Conservation (phyloP, 2,329 filamentous ascomycete genomes). For the Dothideomycetidae sp. region DNA sequence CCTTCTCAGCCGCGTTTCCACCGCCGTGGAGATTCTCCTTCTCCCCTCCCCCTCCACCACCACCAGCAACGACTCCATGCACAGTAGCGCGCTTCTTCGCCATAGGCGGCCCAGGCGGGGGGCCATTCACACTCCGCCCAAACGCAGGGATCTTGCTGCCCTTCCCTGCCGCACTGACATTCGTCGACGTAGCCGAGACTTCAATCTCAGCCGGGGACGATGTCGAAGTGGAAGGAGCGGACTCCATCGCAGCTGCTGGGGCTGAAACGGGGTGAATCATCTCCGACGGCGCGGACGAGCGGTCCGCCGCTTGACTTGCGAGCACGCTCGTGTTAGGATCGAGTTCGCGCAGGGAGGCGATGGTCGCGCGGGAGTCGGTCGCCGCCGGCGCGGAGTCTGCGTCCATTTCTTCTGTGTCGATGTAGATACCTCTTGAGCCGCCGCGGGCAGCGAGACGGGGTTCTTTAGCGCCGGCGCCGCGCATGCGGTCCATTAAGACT, state of each 20-base stretch:
- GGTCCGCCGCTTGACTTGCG: constrained; percentile 20
- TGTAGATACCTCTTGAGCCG: no score
- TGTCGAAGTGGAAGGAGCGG: no score
- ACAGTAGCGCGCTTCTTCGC: no score
- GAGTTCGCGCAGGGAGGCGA: constrained; percentile 19
- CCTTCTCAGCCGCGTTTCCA: constrained; percentile 5
- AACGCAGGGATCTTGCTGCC: constrained; percentile 2
- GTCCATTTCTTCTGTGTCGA: constrained; percentile 18
- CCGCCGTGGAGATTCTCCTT: constrained; percentile 6
- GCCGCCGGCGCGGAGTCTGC: constrained; percentile 13
- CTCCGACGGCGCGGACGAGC: constrained; percentile 4
- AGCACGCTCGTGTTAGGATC: constrained; percentile 25
- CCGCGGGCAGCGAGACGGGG: constrained; percentile 14
- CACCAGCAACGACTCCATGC: not conserved
- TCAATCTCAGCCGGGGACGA: no score
- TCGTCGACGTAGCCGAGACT: not conserved
- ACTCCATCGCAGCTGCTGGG: not conserved
- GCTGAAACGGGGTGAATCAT: not conserved
- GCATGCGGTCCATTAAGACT: constrained; percentile 38
- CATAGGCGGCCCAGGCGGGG: not conserved
- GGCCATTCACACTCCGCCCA: not conserved
- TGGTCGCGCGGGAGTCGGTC: constrained; percentile 18
- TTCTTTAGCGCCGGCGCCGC: constrained; percentile 23
- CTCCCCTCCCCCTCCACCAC: not conserved
- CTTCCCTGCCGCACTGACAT: not conserved